Conservation (phyloP, 495 filamentous ascomycete genomes). For the Aspergillus taichungensis region DNA sequence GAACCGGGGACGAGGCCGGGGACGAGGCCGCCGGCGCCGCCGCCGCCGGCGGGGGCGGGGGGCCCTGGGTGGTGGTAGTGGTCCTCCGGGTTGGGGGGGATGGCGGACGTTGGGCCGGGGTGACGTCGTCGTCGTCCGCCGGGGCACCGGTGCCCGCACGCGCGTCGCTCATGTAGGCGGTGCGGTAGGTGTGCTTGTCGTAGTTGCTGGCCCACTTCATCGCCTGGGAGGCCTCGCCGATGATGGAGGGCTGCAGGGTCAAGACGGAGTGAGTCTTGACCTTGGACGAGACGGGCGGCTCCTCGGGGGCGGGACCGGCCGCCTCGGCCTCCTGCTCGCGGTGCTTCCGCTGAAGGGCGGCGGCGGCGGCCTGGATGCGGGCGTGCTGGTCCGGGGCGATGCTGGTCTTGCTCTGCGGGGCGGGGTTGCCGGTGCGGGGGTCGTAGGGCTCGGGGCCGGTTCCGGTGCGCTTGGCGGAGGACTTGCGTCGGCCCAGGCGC, state of each 20-base stretch:
- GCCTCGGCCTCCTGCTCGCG: constrained; percentile 46
- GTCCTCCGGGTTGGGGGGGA: constrained; percentile 7
- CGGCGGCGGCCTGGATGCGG: constrained; percentile 81
- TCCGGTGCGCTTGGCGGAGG: constrained; percentile 44
- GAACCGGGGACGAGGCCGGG: neutral
- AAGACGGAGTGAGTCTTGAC: constrained; percentile 86
- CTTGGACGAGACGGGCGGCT: constrained; percentile 40
- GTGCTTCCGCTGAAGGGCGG: constrained; percentile 64
- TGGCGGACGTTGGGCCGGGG: constrained; percentile 14
- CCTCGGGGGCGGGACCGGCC: constrained; percentile 19
- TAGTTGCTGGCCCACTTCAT: constrained; percentile 79
- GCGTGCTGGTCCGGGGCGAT: constrained; percentile 90
- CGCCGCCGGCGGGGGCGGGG: constrained; percentile 20
- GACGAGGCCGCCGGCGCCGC: too few species aligned
- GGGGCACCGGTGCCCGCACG: constrained; percentile 55
- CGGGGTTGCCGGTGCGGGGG: constrained; percentile 32
- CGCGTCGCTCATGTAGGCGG: constrained; percentile 67
- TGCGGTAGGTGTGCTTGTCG: constrained; percentile 74
- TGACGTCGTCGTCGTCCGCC: constrained; percentile 14
- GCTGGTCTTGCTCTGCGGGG: constrained; percentile 69
- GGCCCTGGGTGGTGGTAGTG: constrained; percentile 19
- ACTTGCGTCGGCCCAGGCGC: constrained; percentile 59
- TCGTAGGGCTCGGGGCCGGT: constrained; percentile 45
- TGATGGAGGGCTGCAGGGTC: constrained; percentile 76
- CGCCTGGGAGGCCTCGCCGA: constrained; percentile 82